phyloP scores from a whole-genome alignment of 345 rosid species.

The Eucalyptus pauciflora region DNA sequence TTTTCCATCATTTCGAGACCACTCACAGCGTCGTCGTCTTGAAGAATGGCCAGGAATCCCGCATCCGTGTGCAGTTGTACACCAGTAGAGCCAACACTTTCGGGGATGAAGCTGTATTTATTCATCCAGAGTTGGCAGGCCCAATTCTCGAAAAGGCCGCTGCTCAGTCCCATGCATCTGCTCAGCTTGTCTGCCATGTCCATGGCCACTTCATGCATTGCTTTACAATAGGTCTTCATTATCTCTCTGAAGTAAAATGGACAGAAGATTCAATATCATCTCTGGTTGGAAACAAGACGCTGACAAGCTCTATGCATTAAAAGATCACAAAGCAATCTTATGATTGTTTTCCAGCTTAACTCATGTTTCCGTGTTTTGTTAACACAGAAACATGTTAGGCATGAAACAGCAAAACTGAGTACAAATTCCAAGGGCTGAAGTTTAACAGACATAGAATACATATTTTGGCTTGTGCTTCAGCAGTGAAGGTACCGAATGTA shows the following conservation, averaged over 20 bases:
- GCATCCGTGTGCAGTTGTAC: slow-evolving; percentile 78
- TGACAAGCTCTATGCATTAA: too few relatives aligned
- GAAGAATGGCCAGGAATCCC: slow-evolving; percentile 70
- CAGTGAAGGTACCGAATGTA: background rate
- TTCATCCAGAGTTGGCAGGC: slow-evolving; percentile 75
- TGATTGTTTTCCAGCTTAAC: background rate
- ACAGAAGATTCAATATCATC: background rate
- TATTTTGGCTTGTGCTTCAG: background rate
- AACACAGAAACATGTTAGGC: too few relatives aligned
- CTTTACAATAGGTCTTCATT: slow-evolving; percentile 42
- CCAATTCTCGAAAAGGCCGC: slow-evolving; percentile 40
- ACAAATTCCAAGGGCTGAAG: background rate
- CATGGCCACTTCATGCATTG: slow-evolving; percentile 33
- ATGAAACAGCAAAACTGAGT: background rate
- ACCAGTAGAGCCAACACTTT: slow-evolving; percentile 50
- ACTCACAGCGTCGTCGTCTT: slow-evolving; percentile 65
- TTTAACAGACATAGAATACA: background rate
- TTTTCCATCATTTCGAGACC: slow-evolving; percentile 73
- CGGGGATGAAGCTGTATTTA: slow-evolving; percentile 68
- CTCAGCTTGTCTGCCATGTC: slow-evolving; percentile 42
- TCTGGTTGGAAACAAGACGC: background rate
- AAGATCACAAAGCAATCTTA: background rate
- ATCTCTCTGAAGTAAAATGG: slow-evolving; percentile 23
- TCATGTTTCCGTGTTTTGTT: too few relatives aligned
- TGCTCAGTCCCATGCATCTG: slow-evolving; percentile 31